Base-by-base conservation (phyloP, 148 eudicot genomes). In the Cornus controversa region DNA sequence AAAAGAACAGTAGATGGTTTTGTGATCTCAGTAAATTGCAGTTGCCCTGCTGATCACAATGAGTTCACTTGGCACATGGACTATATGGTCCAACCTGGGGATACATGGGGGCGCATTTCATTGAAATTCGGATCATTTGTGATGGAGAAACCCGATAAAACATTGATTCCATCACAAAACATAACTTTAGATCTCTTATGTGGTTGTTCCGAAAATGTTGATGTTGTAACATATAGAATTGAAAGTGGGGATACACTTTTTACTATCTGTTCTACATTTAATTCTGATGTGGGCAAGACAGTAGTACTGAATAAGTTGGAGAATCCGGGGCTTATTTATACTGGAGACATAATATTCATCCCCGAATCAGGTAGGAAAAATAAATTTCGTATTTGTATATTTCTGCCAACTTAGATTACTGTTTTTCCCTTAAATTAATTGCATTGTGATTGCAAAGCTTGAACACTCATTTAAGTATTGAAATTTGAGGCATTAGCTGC, bases 161-260 rank as follows among this genome's bases (percentile, higher is more conserved):
- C 40, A 24, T 53, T 72, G 65, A 25, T 72, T 13, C 36, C 20
- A 29, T 50, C 75, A 24, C 40, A 24, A 25, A 53, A 15, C 28
- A 28, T 72, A 26, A 53, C 75, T 26, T 72, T 54, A 22, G 75
- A 72, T 72, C 34, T 72, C 22, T 26, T 72, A 18, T 72, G 75
- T 53, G 75, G 75, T 24, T 72, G 75, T 72, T 72, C 65, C 20
- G 15, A 11, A 14, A 29, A 31, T 26, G 65, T 50, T 9, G 42
- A 72, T 40, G 63, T 72, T 7, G 9, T 72, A 29, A 72, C 64
- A 14, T 72, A 53, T 57, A 72, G 11, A 57, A n/a, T 72, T 27
- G 37, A 72, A 28, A 53, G 40, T 23, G 75, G 65, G 31, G 65
- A 72, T 57, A 57, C 75, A 57, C 40, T 57, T 72, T 72, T 72